Evolutionary conservation across 306 rosid genomes (phyloP), one percentile per base, ranked within the genome.

Genomic region (Gleditsia sinensis): DNA sequence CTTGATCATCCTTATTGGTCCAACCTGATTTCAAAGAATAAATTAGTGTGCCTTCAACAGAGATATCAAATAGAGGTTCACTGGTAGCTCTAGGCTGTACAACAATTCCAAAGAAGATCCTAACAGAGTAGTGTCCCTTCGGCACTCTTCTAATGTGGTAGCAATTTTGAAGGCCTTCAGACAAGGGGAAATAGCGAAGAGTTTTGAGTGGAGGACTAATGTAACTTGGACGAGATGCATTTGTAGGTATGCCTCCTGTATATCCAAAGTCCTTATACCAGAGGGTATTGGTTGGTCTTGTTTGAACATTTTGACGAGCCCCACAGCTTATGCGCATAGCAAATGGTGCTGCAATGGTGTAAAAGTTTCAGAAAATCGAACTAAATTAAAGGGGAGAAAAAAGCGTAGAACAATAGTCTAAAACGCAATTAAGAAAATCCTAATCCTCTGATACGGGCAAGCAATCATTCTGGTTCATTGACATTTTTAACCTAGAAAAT

Each of bases 301-400:
- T 92, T 53, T 74, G 86, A 67, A 90, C 92, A 80, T 92, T 78
- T 4, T 80, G 43, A 16, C 93, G 95, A 68, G 97, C 96, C 45
- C 99, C 99, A 42, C 97, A 94, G 84, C 91, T 94, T 75, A 94
- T 87, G 53, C 93, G 97, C 97, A 94, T 78, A 6, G 87, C 88
- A 87, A 34, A 90, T 54, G 99, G 99, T 17, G 74, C 99, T 94
- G 87, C 68, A 84, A 67, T 54, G 48, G 48, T 27, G 4, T 56
- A 24, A 42, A 36, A 69, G 48, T 70, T 23, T 23, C 81, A 69
- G 49, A 74, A 30, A 40, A 28, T 70, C 57, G 59, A 78, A 61
- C 69, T 28, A 66, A 67, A 54, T 33, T 50, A 63, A 24, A 25
- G 58, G 61, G 43, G 55, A 25, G 70, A 20, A 9, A 24, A 32